Base-by-base conservation (phyloP, 2,329 filamentous ascomycete genomes). In the Hymenoscyphus albidus region DNA sequence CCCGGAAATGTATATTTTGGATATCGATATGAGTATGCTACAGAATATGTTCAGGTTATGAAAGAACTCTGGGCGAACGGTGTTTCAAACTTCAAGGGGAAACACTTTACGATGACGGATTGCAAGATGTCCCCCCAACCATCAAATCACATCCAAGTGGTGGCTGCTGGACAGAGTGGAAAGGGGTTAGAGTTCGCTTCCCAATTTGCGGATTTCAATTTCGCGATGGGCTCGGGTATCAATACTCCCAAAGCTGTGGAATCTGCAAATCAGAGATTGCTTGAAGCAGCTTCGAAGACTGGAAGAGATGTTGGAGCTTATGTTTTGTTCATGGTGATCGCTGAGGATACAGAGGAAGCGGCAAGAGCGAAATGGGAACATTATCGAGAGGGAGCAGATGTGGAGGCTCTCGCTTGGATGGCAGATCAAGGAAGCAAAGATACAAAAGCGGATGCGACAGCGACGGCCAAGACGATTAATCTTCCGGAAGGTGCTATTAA, bases 1-100 rank as follows among this genome's bases (percentile, higher is more conserved):
- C 75, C 74, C 2, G 75, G 72, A 13, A 71, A 73, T 42, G 67
- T 66, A 2, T 74, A 74, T 57, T 74, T 74, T 58, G 71, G 71
- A 18, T 76, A 76, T 59, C 67, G 75, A 14, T 76, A 76, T 64
- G 73, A 76, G 58, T 76, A 76, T 58, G 74, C 74, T 0, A 74
- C 73, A 10, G 74, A 76, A 60, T 75, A 76, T 62, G 74, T 76
- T 6, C 65, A 71, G 59, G 70, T 76, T 7, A 74, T 76, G 73
- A 74, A 75, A 64, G 73, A 76, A 9, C 70, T 76, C 5, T 76
- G 75, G 75, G 64, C 69, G 6, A 66, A 70, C 16, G 74, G 75
- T 4, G 71, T 74, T 10, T 74, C 72, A 10, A 71, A 75, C 58
- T 72, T 76, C 64, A 73, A 76, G 66, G 74, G 75, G 3, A 72